Evolutionary conservation across 805 yeast species (phyloP), one percentile per base, ranked within the genome.

Genomic region (Danielia oregonensis): DNA sequence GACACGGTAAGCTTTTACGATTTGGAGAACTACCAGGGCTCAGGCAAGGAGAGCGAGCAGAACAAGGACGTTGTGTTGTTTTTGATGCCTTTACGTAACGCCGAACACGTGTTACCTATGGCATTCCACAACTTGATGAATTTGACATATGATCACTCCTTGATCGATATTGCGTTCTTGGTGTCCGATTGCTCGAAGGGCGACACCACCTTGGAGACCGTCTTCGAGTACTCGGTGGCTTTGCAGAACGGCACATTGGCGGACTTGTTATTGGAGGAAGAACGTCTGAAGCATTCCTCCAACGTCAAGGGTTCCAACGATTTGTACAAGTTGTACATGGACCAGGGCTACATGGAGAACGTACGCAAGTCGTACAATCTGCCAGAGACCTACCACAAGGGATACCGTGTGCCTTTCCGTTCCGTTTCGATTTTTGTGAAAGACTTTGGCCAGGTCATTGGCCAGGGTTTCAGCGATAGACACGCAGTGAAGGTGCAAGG

Each of bases 401-500:
- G 73, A 29, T 82, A 80, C 51, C 62, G 67, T 29, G 70, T 70
- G 35, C 91, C 87, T 5, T 91, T 87, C 68, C 70, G 94, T 51
- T 75, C 83, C 12, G 76, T 87, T 14, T 82, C 86, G 44, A 82
- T 93, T 24, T 87, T 75, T 59, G 82, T 82, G 48, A 84, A 82
- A 56, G 88, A 84, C 57, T 84, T 85, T 52, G 89, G 95, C 28
- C 93, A 85, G 59, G 74, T 72, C 7, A 83, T 85, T 44, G 95
- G 95, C 12, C 93, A 85, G 55, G 88, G 93, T 2, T 85, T 85
- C 51, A 73, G 79, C 47, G 94, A 85, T 51, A 63, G 95, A 44
- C 95, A 85, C 52, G 91, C 83, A 18, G 88, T 85, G 16, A 82
- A 83, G 55, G 87, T 83, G 17, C 95, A 85, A 59, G 95, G 94